Percentiles rank a stretch among this genome's conserved stretches.
These are phyloP conservation scores for Dactylonectria estremocensis DNA, from an alignment of 2,329 filamentous ascomycete genomes.

Conservation along the genomic window DNA sequence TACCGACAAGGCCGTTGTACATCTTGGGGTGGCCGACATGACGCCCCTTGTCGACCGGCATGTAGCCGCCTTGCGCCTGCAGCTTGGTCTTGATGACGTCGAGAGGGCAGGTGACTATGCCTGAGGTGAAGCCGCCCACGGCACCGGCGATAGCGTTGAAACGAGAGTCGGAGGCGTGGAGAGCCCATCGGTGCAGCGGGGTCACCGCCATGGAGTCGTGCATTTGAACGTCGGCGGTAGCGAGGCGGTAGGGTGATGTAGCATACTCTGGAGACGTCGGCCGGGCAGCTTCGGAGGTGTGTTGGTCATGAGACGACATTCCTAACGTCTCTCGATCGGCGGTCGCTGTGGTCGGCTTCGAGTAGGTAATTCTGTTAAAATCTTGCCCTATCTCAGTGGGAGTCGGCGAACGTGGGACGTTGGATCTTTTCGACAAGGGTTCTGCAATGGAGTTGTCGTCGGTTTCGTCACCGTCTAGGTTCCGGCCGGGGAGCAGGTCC, in stretches of 20 bases:
- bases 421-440: not conserved
- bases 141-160: constrained; percentile 92
- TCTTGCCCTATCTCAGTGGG: not conserved
- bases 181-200: constrained; percentile 69
- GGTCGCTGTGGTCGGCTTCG: constrained; percentile 21
- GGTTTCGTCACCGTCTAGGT: constrained; percentile 12
- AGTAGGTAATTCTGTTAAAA: not conserved
- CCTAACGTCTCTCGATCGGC: constrained; percentile 37
- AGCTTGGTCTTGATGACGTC: constrained; percentile 99
- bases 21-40: constrained; percentile 70
- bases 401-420: not conserved
- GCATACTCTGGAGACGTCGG: constrained; percentile 56
- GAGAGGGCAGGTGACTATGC: constrained; percentile 94
- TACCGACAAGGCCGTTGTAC: constrained; percentile 91
- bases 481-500: constrained; percentile 26
- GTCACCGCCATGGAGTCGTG: constrained; percentile 54
- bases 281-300: constrained; percentile 52
- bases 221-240: constrained; percentile 55
- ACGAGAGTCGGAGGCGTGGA: constrained; percentile 70
- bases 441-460: not conserved
- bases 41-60: constrained; percentile 64
- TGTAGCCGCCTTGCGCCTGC: constrained; percentile 92
- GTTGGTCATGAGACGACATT: constrained; percentile 69
- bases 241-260: constrained; percentile 53
- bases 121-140: constrained; percentile 91